Evolutionary conservation across 1,284 basidiomycete genomes (phyloP), one percentile per base, ranked within the genome.

Genomic region (Cryptococcus hybrid): DNA sequence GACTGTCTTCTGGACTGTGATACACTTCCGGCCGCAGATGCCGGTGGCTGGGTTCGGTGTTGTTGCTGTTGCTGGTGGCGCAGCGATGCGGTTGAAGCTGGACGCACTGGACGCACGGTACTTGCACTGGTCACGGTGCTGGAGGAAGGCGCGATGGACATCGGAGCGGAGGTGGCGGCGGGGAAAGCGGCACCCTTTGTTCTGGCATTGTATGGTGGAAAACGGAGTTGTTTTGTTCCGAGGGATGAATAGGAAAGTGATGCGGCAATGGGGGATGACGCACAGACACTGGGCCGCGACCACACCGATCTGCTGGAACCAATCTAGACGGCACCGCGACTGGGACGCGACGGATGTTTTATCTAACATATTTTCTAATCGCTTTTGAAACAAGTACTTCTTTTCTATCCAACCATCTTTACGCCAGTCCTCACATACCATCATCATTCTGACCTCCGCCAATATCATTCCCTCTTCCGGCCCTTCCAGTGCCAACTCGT

Each of bases 31-130:
- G 38, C 15, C 12, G 39, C 24, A 30, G 40, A 9, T 52, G 49
- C 37, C 36, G 3, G 24, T 44, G 38, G 15, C 18, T 35, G 51
- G 40, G n/a, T 24, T 12, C 11, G 46, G n/a, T 12, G 45, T n/a
- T 43, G 24, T 40, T 18, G 39, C 8, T 36, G 47, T 7, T 52
- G 51, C 46, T 47, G 44, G 40, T 58, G 60, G 15, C 63, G 52
- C 3, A 64, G 50, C 4, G 64, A 65, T 3, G 59, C 51, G 9
- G 54, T 51, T 3, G 64, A 65, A 36, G 63, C 58, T 11, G 57
- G 61, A 42, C 61, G 50, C 15, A 45, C 13, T 9, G 61, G 61
- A 44, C 58, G 51, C 30, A 54, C 46, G 12, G 58, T 57, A 35
- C 38, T 51, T 52, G 56, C 5, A 50, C 55, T 52, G 30, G 46